Evolutionary conservation across 2,329 filamentous ascomycete species (phyloP), one percentile per base, ranked within the genome.

Genomic region (Berkeleyomyces basicola): DNA sequence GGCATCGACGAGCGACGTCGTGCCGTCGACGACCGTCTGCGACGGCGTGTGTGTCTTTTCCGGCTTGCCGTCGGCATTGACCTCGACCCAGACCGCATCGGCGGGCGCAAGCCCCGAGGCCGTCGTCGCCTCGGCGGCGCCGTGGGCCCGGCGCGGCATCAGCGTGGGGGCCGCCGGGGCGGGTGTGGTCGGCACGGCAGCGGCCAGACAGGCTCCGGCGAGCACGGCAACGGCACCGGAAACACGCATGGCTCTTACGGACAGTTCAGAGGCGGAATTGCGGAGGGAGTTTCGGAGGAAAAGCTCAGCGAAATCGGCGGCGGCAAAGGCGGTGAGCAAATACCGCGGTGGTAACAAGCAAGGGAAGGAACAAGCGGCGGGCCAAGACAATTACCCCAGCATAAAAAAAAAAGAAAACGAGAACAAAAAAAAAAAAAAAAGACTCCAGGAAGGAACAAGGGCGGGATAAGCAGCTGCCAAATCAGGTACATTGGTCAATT

Each of bases 21-120:
- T 75, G 10, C 78, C 79, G 66, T 71, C 69, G 65, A 78, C 68
- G 33, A 77, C 78, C 53, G 74, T 79, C 39, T 73, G 67, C 10
- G 75, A 71, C 10, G 80, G 79, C 9, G 79, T 82, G 64, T 78
- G 71, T 7, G 79, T 82, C 55, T 69, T 73, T 14, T 65, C 67
- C 31, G 78, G 74, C 42, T 70, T 71, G 67, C 77, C 77, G 51
- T 77, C 72, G 59, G 75, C 73, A 68, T 77, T 72, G 65, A 82
- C 76, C 3, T 73, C 74, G 57, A 82, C 77, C 80, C 80, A 83
- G 42, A 76, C 73, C 23, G 74, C 75, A 4, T 75, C 74, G 49
- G 72, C 70, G n/a, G 69, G 69, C 57, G 71, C 67, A 55, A 69
- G 67, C 46, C 62, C 64, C 9, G 33, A 14, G 44, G 39, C 55